Evolutionary conservation across 805 yeast genomes (phyloP), one percentile per base, ranked within the genome.

Genomic region (Schwanniomyces pseudopolymorphus): DNA sequence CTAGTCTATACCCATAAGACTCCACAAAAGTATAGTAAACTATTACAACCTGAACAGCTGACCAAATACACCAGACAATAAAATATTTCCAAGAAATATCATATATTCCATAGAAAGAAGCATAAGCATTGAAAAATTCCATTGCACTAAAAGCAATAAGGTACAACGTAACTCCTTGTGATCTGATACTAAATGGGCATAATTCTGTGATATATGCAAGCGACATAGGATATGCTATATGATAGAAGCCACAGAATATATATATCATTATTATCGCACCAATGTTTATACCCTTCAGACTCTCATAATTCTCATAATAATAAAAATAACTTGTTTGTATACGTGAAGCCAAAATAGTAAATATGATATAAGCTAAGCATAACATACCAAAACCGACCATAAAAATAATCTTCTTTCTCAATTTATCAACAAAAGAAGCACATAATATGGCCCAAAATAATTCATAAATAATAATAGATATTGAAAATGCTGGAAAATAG

Each of bases 381-480:
- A 65, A 63, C 9, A 62, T 60, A 8, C 52, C n/a, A 33, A 60
- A 52, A 33, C 62, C 59, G n/a, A 51, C 35, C 8, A 65, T 27
- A 40, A 66, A 61, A 44, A 64, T 36, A 1, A 60, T 52, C 50
- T 67, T 59, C 47, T 70, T 53, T 37, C 58, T 64, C 45, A 64
- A 57, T 10, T 39, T 42, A 37, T 46, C 53, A 25, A 49, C 52
- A 13, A 51, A 44, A 3, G 52, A 44, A 11, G 67, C 60, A 45
- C 55, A 53, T 6, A 43, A 40, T 33, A 50, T 37, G 10, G 69
- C 55, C 43, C 65, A 52, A 19, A 61, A 61, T 50, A 72, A 70
- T 64, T 77, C 76, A 60, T 67, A 78, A 46, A 74, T 60, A 70
- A 68, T 72, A 49, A 78, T 66, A 49, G 75, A 72, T 45, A 78